A percentile compares a stretch with the other conserved stretches of the same genome.
phyloP scores from a whole-genome alignment of 306 rosid species.

The Bauhinia variegata region DNA sequence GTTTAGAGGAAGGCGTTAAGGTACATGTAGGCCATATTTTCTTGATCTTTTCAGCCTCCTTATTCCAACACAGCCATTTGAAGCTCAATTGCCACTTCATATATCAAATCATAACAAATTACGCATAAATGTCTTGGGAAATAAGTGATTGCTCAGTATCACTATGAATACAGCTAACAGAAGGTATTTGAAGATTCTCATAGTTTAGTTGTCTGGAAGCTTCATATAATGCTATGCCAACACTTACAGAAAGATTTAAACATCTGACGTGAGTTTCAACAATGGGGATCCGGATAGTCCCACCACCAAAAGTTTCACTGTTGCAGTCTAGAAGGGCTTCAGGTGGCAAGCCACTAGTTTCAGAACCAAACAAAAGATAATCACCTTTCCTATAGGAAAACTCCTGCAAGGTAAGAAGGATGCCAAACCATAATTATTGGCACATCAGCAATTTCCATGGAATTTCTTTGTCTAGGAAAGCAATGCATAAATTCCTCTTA shows the following conservation, averaged over 20 bases:
- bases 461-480: neutral
- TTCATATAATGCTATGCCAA: slow-evolving; percentile 87
- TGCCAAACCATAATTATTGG: slow-evolving; percentile 17
- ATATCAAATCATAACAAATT: too few relatives aligned
- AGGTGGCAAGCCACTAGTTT: slow-evolving; percentile 77
- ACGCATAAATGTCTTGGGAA: slow-evolving; percentile 78
- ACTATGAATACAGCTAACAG: slow-evolving; percentile 45
- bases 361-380: slow-evolving; percentile 86
- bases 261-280: slow-evolving; percentile 94
- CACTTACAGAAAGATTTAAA: slow-evolving; percentile 90
- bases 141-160: slow-evolving; percentile 54
- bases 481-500: slow-evolving; percentile 15
- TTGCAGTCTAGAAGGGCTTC: slow-evolving; percentile 87
- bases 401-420: slow-evolving; percentile 53
- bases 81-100: too few relatives aligned
- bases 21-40: too few relatives aligned
- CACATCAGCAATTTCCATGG: too few relatives aligned
- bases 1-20: too few relatives aligned
- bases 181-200: slow-evolving; percentile 60
- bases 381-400: slow-evolving; percentile 84
- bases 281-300: slow-evolving; percentile 78
- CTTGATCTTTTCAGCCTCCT: too few relatives aligned
- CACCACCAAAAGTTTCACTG: slow-evolving; percentile 70
- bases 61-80: too few relatives aligned
- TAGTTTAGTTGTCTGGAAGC: slow-evolving; percentile 88